phyloP scores from a whole-genome alignment of 2,329 filamentous ascomycete genomes.

The Talaromyces atroroseus region DNA sequence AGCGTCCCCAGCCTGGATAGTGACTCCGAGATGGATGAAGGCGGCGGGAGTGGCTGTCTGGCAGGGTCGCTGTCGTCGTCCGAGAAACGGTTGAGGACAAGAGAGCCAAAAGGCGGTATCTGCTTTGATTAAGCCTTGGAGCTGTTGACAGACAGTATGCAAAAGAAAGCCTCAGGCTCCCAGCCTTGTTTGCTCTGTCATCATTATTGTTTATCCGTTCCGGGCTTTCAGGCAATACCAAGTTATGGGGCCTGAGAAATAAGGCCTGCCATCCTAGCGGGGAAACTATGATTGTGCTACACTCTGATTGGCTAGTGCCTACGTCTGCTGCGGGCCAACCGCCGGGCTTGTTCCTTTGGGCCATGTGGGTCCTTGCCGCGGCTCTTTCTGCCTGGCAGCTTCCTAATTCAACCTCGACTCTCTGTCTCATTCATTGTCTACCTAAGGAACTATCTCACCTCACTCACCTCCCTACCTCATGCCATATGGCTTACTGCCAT shows the following conservation, averaged over 20 bases:
- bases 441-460: too few species aligned
- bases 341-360: background rate
- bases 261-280: background rate
- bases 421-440: background rate
- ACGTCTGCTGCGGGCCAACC: background rate
- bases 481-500: constrained; percentile 30
- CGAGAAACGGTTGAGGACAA: constrained; percentile 23
- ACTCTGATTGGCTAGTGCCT: background rate
- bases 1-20: background rate
- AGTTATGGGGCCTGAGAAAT: background rate
- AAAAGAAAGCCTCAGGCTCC: constrained; percentile 11
- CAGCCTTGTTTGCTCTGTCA: background rate
- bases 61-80: constrained; percentile 32
- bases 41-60: constrained; percentile 20
- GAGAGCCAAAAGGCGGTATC: background rate
- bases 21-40: constrained; percentile 13
- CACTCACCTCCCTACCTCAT: constrained; percentile 19
- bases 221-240: constrained; percentile 3
- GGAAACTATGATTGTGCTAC: background rate
- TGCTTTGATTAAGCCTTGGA: background rate
- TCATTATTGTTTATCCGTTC: constrained; percentile 13
- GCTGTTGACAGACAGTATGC: background rate
- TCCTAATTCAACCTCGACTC: background rate
- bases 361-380: background rate
- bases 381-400: background rate